Percentiles rank a stretch among this genome's conserved stretches.
Evolutionary conservation across 371 early-diverging fungal genomes (phyloP).

Genomic region (Apophysomyces elegans): DNA sequence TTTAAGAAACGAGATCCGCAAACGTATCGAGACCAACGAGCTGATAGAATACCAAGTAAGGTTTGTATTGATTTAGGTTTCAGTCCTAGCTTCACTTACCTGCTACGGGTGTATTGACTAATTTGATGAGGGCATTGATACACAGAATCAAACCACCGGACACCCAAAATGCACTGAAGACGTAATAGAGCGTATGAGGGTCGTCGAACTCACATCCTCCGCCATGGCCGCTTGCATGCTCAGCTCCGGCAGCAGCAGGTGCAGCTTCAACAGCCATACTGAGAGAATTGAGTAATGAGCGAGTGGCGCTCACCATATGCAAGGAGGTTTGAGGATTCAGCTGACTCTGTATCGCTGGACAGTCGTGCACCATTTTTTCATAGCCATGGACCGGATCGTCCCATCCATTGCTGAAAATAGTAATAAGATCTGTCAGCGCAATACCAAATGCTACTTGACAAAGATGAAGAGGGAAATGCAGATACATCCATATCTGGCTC

Average conservation of each 20-base stretch:
- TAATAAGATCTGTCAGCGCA: slow-evolving; percentile 49
- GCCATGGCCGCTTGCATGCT: slow-evolving; percentile 5
- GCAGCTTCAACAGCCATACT: neutral
- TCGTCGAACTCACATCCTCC: slow-evolving; percentile 12
- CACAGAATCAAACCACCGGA: slow-evolving; percentile 45
- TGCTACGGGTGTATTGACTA: slow-evolving; percentile 41
- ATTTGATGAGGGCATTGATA: slow-evolving; percentile 49
- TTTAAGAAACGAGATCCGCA: slow-evolving; percentile 53
- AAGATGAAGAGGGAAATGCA: slow-evolving; percentile 62
- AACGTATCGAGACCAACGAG: slow-evolving; percentile 45
- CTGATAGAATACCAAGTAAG: slow-evolving; percentile 27
- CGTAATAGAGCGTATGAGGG: slow-evolving; percentile 25
- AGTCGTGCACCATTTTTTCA: slow-evolving; percentile 17
- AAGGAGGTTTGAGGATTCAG: neutral
- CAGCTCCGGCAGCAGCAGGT: slow-evolving; percentile 4
- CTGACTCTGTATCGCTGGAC: slow-evolving; percentile 1
- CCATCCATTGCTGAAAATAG: slow-evolving; percentile 36
- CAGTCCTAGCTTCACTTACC: slow-evolving; percentile 23
- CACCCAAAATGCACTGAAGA: slow-evolving; percentile 48
- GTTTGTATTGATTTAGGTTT: slow-evolving; percentile 21
- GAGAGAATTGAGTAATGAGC: neutral
- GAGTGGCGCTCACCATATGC: neutral
- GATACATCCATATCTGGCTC: slow-evolving; percentile 62
- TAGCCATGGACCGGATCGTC: slow-evolving; percentile 14
- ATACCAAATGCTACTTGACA: slow-evolving; percentile 60